Conservation (phyloP, 1,284 basidiomycete species). For the Tilletia walkeri region DNA sequence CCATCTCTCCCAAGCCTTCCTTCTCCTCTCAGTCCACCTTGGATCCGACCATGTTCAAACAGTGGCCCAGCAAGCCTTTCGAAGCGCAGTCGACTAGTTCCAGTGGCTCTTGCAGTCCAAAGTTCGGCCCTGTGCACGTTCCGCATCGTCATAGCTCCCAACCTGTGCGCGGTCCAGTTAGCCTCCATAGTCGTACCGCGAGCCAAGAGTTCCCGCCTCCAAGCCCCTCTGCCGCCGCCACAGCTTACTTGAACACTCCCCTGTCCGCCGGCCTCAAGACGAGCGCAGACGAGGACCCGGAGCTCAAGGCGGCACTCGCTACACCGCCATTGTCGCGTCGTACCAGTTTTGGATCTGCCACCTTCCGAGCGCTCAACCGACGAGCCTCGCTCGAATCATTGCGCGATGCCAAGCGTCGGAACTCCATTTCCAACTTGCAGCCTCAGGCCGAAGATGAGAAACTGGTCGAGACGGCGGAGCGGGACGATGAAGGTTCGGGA, state of each 20-base stretch:
- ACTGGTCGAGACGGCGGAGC: background rate
- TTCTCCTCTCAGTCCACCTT: background rate
- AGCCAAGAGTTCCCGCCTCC: slow-evolving; percentile 2
- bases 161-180: background rate
- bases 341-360: slow-evolving; percentile 11
- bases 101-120: background rate
- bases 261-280: background rate
- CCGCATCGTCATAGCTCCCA: background rate
- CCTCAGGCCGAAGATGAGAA: too few relatives aligned
- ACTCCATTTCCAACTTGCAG: too few relatives aligned
- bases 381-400: slow-evolving; percentile 6
- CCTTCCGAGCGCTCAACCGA: slow-evolving; percentile 12
- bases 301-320: slow-evolving; percentile 6
- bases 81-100: background rate
- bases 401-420: background rate
- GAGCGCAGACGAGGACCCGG: background rate
- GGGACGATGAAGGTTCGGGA: background rate
- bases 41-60: background rate
- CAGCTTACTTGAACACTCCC: background rate
- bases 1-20: background rate
- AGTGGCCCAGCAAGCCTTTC: background rate
- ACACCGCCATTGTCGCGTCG: background rate
- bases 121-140: background rate
- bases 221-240: background rate
- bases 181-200: background rate